Percentiles rank a stretch among this genome's conserved stretches.
These are phyloP conservation scores for Tetracladium maxilliforme DNA, from an alignment of 2,329 filamentous ascomycete genomes.

Conservation along the genomic window DNA sequence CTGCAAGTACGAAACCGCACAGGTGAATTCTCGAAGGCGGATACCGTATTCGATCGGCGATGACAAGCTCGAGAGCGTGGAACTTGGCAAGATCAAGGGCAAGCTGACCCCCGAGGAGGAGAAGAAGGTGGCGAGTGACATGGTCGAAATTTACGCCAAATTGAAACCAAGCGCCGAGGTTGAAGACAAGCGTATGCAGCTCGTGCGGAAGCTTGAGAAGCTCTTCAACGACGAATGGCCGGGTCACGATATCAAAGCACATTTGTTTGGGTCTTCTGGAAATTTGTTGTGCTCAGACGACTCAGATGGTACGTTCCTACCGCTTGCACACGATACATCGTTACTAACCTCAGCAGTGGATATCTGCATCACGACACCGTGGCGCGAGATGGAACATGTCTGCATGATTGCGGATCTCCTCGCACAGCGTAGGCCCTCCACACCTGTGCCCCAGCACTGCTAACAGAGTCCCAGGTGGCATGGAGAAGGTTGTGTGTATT, in stretches of 20 bases:
- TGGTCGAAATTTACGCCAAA: slow-evolving; percentile 71
- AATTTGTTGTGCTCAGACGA: slow-evolving; percentile 90
- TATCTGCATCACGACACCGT: slow-evolving; percentile 89
- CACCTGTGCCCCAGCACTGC: slow-evolving; percentile 5
- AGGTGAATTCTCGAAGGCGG: slow-evolving; percentile 66
- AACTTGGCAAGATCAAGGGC: slow-evolving; percentile 58
- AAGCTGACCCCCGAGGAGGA: slow-evolving; percentile 60
- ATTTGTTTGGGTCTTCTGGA: slow-evolving; percentile 95
- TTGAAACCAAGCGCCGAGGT: slow-evolving; percentile 73
- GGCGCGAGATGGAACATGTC: slow-evolving; percentile 76
- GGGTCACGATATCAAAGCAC: slow-evolving; percentile 74
- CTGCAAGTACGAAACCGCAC: slow-evolving; percentile 82
- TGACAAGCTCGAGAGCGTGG: slow-evolving; percentile 58
- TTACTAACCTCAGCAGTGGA: slow-evolving; percentile 48
- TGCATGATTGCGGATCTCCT: slow-evolving; percentile 82
- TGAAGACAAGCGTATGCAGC: slow-evolving; percentile 56
- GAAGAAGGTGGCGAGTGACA: slow-evolving; percentile 61
- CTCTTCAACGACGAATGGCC: slow-evolving; percentile 89
- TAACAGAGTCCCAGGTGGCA: slow-evolving; percentile 54
- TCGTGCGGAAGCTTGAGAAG: slow-evolving; percentile 78
- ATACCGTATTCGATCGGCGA: slow-evolving; percentile 88
- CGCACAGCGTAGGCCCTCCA: slow-evolving; percentile 45
- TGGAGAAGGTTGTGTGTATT: slow-evolving; percentile 93
- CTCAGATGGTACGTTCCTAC: slow-evolving; percentile 65
- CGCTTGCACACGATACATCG: slow-evolving; percentile 1